Evolutionary conservation across 352 stramenopile genomes (phyloP), one percentile per base, ranked within the genome.

Genomic region (Phytopythium kandeliae): DNA sequence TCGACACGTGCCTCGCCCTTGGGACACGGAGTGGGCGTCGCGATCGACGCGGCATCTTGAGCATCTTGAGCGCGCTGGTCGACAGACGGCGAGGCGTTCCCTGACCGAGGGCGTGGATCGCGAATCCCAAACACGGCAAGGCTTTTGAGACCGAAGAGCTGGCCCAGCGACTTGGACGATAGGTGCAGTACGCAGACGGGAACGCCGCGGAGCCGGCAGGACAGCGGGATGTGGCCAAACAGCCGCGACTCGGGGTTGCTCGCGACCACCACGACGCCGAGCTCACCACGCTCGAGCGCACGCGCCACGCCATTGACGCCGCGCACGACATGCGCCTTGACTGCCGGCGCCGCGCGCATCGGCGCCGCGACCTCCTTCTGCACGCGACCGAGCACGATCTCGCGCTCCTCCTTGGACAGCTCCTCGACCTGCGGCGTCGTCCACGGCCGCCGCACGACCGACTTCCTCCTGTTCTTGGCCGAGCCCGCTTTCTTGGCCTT

Each of bases 331-430:
- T 67, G 69, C 50, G 28, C 49, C 43, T 52, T 51, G 26, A 68
- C 58, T 24, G 58, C 16, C 1, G 34, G 34, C 3, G 22, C 24
- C 19, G n/a, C 6, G 41, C 26, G 54, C 16, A 54, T 24, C 6
- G 65, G 45, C 33, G 57, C 43, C 16, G 42, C 57, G 22, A 92
- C 65, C 54, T 92, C 80, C 51, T 85, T 88, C 44, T 72, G 51
- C 48, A 92, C 60, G 16, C 78, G 74, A 45, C 83, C 75, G n/a
- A 92, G 56, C 48, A 92, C 78, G 37, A 92, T 92, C 46, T 89
- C 80, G 40, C 78, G 78, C 30, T 86, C 76, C 42, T 92, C 80
- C 52, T 86, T 86, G 8, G 64, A 7, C 16, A 92, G 60, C 54
- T 86, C 76, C 34, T 73, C 57, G 41, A 77, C 86, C 59, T 89